Base-by-base conservation (phyloP, 495 filamentous ascomycete species). In the Trichocladium antarcticum region DNA sequence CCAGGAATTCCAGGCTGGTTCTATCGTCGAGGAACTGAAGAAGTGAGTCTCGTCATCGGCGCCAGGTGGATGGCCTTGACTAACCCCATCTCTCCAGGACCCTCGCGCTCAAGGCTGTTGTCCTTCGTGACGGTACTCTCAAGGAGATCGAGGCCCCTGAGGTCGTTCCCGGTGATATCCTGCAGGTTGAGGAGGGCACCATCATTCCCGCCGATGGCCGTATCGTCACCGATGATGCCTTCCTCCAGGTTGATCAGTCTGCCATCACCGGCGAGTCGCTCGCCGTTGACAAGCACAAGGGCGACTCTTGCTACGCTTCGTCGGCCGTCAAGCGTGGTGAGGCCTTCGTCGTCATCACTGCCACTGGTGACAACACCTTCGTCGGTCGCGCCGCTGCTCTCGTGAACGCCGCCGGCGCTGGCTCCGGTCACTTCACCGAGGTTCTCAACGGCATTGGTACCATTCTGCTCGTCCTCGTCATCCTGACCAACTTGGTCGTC, bases 251-350 rank as follows among this genome's bases (percentile, higher is more conserved):
- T 51, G 89, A 95, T 67, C 89, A 94, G 70, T 94, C 88, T 50
- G 77, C 84, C 53, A 85, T 95, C 59, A 94, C 89, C 27, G 89
- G 89, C 51, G 89, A 95, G 70, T 94, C 89, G 57, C 79, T 94
- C 48, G 87, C 88, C 51, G 87, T 92, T 49, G 84, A 89, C 67
- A 94, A 90, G 71, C 78, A 82, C 65, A 80, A 82, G 64, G 75
- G 76, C 47, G 87, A 93, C 65, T 68, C 72, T 50, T 85, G 83
- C 66, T 95, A 83, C 64, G 78, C 85, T 60, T 93, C 89, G 10
- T 92, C 88, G 5, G 80, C 78, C 51, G 82, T 93, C 73, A 95
- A 92, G 76, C 87, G 87, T 73, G 88, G 89, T 62, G 77, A 86
- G 67, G 85, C 83, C 44, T 82, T 82, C 65, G 77, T 92, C 67